Conservation (phyloP, 1,284 basidiomycete genomes). For the Ceratobasidium sp. region DNA sequence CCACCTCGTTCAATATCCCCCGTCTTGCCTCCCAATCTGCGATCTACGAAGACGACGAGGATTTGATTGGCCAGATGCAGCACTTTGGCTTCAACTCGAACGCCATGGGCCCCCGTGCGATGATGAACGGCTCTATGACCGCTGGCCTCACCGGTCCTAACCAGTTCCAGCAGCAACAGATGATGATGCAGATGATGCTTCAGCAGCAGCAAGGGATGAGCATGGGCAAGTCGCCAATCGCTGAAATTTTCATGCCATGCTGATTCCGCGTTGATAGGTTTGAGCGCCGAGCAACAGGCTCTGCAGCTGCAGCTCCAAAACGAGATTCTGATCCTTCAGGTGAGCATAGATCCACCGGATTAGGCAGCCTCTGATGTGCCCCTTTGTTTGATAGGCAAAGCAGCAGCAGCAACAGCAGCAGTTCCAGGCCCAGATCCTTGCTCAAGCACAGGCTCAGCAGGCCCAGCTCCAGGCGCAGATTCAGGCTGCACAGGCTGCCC, state of each 20-base stretch:
- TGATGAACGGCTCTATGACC: constrained; percentile 59
- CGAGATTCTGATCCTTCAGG: constrained; percentile 39
- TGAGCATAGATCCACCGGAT: constrained; percentile 32
- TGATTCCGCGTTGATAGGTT: constrained; percentile 20
- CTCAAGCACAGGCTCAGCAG: constrained; percentile 44
- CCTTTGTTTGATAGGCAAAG: constrained; percentile 47
- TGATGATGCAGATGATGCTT: constrained; percentile 52
- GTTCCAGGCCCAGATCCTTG: constrained; percentile 62
- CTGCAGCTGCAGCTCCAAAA: constrained; percentile 80
- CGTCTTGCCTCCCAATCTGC: constrained; percentile 57
- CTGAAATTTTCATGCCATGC: not conserved
- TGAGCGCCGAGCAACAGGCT: constrained; percentile 44
- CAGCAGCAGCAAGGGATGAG: constrained; percentile 39
- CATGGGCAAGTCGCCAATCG: constrained; percentile 5
- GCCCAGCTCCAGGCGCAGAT: constrained; percentile 42
- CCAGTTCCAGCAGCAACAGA: constrained; percentile 63
- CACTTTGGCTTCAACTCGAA: constrained; percentile 52
- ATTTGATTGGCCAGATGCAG: constrained; percentile 56
- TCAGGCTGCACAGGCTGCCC: constrained; percentile 36
- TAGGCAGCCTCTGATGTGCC: constrained; percentile 38
- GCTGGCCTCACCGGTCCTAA: constrained; percentile 68
- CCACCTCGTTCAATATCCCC: constrained; percentile 60
- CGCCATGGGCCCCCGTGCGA: constrained; percentile 33
- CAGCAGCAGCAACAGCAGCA: constrained; percentile 65
- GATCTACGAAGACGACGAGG: constrained; percentile 59